Conservation (phyloP, 1,139 yeast species). For the Lodderomyces elongisporus region DNA sequence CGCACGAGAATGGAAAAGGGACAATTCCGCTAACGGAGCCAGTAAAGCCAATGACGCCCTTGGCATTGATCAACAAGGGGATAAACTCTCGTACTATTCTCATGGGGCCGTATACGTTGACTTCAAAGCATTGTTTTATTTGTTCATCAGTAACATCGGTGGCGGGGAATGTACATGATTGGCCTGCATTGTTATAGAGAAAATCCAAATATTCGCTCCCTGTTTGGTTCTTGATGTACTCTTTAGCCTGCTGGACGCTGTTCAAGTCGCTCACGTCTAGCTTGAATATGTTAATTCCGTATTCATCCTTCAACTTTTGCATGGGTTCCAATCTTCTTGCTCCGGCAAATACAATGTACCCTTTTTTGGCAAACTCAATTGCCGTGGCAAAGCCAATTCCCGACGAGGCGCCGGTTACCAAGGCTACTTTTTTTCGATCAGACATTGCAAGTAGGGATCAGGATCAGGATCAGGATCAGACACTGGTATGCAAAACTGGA, state of each 20-base stretch:
- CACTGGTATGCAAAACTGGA: no score
- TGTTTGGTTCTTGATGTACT: slow-evolving; percentile 27
- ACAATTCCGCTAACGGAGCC: slow-evolving; percentile 66
- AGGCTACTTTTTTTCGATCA: slow-evolving; percentile 35
- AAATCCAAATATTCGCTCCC: slow-evolving; percentile 41
- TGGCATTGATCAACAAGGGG: slow-evolving; percentile 55
- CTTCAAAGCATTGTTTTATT: slow-evolving; percentile 53
- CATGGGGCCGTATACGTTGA: slow-evolving; percentile 67
- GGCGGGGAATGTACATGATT: slow-evolving; percentile 67
- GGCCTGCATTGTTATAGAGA: slow-evolving; percentile 55
- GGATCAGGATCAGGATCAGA: no score
- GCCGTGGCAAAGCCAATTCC: slow-evolving; percentile 74
- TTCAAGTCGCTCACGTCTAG: slow-evolving; percentile 45
- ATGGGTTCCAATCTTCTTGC: slow-evolving; percentile 67
- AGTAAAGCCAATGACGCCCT: slow-evolving; percentile 70
- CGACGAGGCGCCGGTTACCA: slow-evolving; percentile 77
- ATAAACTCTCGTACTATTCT: slow-evolving; percentile 57
- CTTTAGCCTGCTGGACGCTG: slow-evolving; percentile 44
- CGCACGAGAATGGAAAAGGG: slow-evolving; percentile 68
- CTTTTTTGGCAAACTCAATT: slow-evolving; percentile 56
- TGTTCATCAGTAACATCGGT: slow-evolving; percentile 59
- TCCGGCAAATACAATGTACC: slow-evolving; percentile 56
- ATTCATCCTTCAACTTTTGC: slow-evolving; percentile 42
- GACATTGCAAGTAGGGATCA: no score
- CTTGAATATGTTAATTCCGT: slow-evolving; percentile 26